A percentile compares a stretch with the other conserved stretches of the same genome.
These are phyloP conservation scores for Pezicula carpinea DNA, from an alignment of 2,329 filamentous ascomycete genomes.

Conservation along the genomic window DNA sequence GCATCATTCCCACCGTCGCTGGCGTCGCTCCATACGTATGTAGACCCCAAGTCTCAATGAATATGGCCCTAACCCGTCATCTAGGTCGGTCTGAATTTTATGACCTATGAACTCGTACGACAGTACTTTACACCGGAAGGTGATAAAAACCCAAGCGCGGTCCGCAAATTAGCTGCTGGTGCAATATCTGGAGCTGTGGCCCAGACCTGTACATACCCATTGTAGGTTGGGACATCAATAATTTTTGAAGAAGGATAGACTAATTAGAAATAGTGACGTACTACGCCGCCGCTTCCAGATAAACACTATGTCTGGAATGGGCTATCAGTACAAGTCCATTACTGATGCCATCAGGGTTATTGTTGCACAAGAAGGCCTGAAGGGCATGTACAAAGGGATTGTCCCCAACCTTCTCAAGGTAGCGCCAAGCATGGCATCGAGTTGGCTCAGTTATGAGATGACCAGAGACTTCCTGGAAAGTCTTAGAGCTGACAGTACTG, in stretches of 20 bases:
- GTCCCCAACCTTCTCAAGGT: conserved; percentile 95
- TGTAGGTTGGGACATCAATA: conserved; percentile 54
- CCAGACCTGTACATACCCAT: conserved; percentile 97
- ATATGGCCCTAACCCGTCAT: not conserved
- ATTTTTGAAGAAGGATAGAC: conserved; percentile 1
- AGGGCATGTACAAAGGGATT: conserved; percentile 92
- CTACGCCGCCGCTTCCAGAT: conserved; percentile 93
- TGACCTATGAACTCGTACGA: conserved; percentile 91
- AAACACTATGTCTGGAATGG: conserved; percentile 98
- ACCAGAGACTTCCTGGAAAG: conserved; percentile 79
- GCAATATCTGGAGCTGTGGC: conserved; percentile 94
- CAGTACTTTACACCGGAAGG: conserved; percentile 83
- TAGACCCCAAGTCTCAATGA: conserved; percentile 10
- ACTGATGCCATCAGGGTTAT: conserved; percentile 80
- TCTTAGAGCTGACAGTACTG: conserved; percentile 42
- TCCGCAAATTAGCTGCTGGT: conserved; percentile 81
- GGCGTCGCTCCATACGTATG: conserved; percentile 90
- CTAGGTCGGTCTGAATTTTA: conserved; percentile 95
- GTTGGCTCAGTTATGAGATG: conserved; percentile 95
- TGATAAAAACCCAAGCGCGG: conserved; percentile 72
- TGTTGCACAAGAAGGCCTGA: conserved; percentile 73
- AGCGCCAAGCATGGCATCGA: conserved; percentile 96
- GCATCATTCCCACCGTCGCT: conserved; percentile 88
- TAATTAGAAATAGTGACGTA: conserved; percentile 62
- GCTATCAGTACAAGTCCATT: conserved; percentile 89